A percentile compares a stretch with the other conserved stretches of the same genome.
phyloP scores from a whole-genome alignment of 2,329 filamentous ascomycete genomes.

The Fusarium sambucinum region DNA sequence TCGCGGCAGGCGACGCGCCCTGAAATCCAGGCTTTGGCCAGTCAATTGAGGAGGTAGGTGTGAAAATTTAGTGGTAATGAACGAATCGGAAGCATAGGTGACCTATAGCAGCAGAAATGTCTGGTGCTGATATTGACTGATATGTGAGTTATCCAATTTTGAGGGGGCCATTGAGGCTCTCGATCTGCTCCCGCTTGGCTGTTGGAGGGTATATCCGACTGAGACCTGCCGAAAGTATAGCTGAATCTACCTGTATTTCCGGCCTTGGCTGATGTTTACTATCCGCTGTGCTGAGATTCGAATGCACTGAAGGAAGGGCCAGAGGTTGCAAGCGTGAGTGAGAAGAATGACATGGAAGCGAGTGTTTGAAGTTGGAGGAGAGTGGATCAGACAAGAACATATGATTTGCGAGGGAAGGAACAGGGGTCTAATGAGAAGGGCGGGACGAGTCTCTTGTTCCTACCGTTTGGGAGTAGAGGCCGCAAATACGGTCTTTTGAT shows the following conservation, averaged over 20 bases:
- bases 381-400: constrained; percentile 26
- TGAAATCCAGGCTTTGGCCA: constrained; percentile 23
- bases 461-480: constrained; percentile 45
- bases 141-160: constrained; percentile 23
- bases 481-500: constrained; percentile 16
- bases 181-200: constrained; percentile 12
- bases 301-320: constrained; percentile 27
- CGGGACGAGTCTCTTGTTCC: constrained; percentile 42
- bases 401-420: constrained; percentile 42
- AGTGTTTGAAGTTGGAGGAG: constrained; percentile 49
- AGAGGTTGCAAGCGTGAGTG: constrained; percentile 29
- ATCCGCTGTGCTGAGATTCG: constrained; percentile 17
- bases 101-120: constrained; percentile 18
- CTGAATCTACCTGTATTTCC: constrained; percentile 10
- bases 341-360: constrained; percentile 39
- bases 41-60: constrained; percentile 16
- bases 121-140: constrained; percentile 37
- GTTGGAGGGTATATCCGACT: constrained; percentile 41
- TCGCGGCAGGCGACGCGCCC: constrained; percentile 25
- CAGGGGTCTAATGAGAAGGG: constrained; percentile 34
- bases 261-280: constrained; percentile 20
- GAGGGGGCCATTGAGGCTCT: constrained; percentile 15
- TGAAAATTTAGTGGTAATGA: constrained; percentile 18
- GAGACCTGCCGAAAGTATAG: constrained; percentile 15
- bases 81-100: constrained; percentile 28